Conservation (phyloP, 1,139 yeast genomes). For the Blastobotrys serpentis region DNA sequence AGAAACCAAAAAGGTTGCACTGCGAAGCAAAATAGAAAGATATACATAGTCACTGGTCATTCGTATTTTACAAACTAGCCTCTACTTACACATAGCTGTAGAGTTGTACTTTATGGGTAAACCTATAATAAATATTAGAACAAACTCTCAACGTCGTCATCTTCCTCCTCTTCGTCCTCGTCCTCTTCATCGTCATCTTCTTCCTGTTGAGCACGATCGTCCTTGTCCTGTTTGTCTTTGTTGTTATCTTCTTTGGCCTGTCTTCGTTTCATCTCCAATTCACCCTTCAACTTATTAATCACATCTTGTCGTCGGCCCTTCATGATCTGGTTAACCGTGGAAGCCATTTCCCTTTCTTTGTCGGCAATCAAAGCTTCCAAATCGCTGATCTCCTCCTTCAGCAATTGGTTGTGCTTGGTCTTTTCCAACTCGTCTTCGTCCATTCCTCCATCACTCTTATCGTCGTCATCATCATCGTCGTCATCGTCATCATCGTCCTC, state of each 20-base stretch:
- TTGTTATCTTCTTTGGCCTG: constrained; percentile 40
- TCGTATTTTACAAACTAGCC: too few relatives aligned
- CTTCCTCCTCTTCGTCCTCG: constrained; percentile 19
- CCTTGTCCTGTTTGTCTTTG: constrained; percentile 23
- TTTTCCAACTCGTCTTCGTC: constrained; percentile 44
- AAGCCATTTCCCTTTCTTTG: constrained; percentile 69
- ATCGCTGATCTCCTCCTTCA: constrained; percentile 83
- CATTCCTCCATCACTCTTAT: constrained; percentile 47
- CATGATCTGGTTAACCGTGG: constrained; percentile 76
- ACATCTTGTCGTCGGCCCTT: constrained; percentile 84
- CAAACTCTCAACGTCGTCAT: constrained; percentile 23
- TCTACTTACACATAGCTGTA: too few relatives aligned
- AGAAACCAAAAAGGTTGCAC: too few relatives aligned
- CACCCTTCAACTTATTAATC: constrained; percentile 73
- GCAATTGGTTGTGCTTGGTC: constrained; percentile 68
- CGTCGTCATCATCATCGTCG: constrained; percentile 57
- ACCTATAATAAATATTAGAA: constrained; percentile 14
- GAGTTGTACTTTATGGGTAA: not conserved
- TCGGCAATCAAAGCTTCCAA: constrained; percentile 75
- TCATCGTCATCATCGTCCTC: constrained; percentile 53
- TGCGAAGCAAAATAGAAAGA: too few relatives aligned
- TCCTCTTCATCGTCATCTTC: constrained; percentile 14
- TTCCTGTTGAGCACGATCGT: constrained; percentile 5
- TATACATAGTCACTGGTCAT: too few relatives aligned
- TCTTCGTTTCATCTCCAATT: constrained; percentile 76